These are phyloP conservation scores for Exserohilum turcica DNA, from an alignment of 2,329 filamentous ascomycete genomes.

Conservation along the genomic window DNA sequence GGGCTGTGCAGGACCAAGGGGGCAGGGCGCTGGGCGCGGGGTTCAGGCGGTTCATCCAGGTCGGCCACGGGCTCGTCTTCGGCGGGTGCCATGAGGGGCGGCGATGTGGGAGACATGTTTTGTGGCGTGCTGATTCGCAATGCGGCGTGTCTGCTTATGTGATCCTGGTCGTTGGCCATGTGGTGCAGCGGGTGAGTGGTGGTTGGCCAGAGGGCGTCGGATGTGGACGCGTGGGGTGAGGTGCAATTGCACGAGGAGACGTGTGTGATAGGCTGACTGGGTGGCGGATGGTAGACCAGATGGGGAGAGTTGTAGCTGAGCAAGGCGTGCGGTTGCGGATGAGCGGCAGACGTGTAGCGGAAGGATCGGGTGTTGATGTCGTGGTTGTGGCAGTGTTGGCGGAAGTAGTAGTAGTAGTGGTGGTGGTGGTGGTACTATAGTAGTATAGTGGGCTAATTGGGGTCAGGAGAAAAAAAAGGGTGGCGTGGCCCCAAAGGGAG, in stretches of 20 bases:
- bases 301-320: not conserved
- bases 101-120: constrained; percentile 33
- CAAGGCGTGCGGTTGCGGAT: constrained; percentile 11
- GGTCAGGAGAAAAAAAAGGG: constrained; percentile 11
- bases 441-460: constrained; percentile 14
- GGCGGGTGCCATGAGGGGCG: constrained; percentile 29
- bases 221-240: not conserved
- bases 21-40: constrained; percentile 56
- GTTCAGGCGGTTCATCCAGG: constrained; percentile 86
- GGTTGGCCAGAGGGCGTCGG: not conserved
- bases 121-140: constrained; percentile 38
- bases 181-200: not conserved
- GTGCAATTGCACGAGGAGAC: not conserved
- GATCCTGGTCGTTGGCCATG: constrained; percentile 46
- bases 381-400: no score
- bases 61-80: constrained; percentile 74
- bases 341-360: no score
- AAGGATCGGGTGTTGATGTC: no score
- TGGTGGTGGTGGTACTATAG: constrained; percentile 12
- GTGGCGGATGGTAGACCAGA: no score
- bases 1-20: constrained; percentile 47
- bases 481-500: constrained; percentile 43
- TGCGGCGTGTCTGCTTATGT: constrained; percentile 29
- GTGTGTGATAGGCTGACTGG: no score
- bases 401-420: constrained; percentile 3